These are phyloP conservation scores for Hypoxylon subgilvum DNA, from an alignment of 495 filamentous ascomycete genomes.

Conservation along the genomic window DNA sequence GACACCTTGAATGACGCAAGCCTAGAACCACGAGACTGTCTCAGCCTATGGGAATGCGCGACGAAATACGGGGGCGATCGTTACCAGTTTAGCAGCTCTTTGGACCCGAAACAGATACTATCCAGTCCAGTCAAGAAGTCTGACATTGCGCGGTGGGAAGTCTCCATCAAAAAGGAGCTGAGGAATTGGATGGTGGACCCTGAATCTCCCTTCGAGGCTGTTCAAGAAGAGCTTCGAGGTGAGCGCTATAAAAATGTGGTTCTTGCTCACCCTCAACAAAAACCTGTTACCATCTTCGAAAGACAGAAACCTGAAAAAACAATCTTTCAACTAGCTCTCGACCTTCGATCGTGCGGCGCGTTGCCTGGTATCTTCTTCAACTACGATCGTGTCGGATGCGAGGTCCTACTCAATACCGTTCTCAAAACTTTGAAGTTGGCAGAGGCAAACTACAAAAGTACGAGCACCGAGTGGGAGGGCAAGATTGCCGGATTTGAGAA, in stretches of 20 bases:
- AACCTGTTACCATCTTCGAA: not conserved
- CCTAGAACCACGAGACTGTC: conserved; percentile 74
- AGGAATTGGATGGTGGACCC: conserved; percentile 63
- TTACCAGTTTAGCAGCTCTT: conserved; percentile 51
- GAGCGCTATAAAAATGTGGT: not conserved
- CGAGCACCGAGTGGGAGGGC: conserved; percentile 63
- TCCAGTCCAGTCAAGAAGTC: conserved; percentile 58
- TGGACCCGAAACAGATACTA: conserved; percentile 56
- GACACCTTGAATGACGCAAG: conserved; percentile 60
- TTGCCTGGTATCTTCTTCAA: conserved; percentile 80
- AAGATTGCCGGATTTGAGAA: conserved; percentile 59
- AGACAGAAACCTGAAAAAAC: conserved; percentile 25
- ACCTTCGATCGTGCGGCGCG: conserved; percentile 66
- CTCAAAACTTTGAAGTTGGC: conserved; percentile 55
- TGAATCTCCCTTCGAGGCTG: conserved; percentile 65
- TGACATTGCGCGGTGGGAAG: conserved; percentile 71
- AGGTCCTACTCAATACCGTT: conserved; percentile 58
- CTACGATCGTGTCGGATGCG: conserved; percentile 70
- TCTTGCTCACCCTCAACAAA: conserved; percentile 31
- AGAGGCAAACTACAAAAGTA: conserved; percentile 63
- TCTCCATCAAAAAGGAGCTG: conserved; percentile 63
- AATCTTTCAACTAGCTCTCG: conserved; percentile 64
- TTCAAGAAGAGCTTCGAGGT: conserved; percentile 51
- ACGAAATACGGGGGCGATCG: conserved; percentile 52
- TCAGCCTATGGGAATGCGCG: conserved; percentile 68